Evolutionary conservation across 2,329 filamentous ascomycete species (phyloP), one percentile per base, ranked within the genome.

Genomic region (Penicillium concentricum): DNA sequence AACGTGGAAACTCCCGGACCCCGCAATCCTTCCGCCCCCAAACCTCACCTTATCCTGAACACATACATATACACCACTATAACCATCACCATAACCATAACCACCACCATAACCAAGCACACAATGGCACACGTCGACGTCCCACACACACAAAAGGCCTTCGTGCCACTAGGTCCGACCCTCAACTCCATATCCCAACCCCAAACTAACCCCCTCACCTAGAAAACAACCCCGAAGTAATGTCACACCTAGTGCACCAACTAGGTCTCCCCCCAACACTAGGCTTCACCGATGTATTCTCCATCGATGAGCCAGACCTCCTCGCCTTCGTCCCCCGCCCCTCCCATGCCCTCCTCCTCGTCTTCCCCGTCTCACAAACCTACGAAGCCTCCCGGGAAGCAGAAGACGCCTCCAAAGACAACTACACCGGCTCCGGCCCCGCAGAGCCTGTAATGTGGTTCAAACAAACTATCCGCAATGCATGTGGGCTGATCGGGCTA

Each of bases 381-480:
- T 97, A 96, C 81, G 89, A 96, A 77, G 83, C 82, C 58, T 86
- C 88, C 70, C 88, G 92, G 32, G 74, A 83, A 56, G 80, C 84
- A 42, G 92, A 96, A 78, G 92, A 97, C 76, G 78, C 79, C 49
- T 72, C 81, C 22, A 78, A 79, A 41, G 63, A 78, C 2, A 84
- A 86, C 38, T 96, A 96, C 78, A 71, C 73, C 0, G 89, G 88
- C 42, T 81, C 79, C 18, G 92, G 92, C 1, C 76, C 82, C 0
- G 70, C 68, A 0, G 91, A 97, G 70, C 87, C 90, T 5, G 90
- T 97, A 0, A 69, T 96, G 8, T 99, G 93, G 94, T 97, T 92
- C 82, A 89, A 86, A 66, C 93, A 97, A 78, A 97, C 92, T 0
- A 97, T 97, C 67, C 84, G 89, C 59, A 96, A 97, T 72, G 91